A percentile compares a stretch with the other conserved stretches of the same genome.
Evolutionary conservation across 129 eudicot genomes (phyloP).

Genomic region (Solidago caesia): DNA sequence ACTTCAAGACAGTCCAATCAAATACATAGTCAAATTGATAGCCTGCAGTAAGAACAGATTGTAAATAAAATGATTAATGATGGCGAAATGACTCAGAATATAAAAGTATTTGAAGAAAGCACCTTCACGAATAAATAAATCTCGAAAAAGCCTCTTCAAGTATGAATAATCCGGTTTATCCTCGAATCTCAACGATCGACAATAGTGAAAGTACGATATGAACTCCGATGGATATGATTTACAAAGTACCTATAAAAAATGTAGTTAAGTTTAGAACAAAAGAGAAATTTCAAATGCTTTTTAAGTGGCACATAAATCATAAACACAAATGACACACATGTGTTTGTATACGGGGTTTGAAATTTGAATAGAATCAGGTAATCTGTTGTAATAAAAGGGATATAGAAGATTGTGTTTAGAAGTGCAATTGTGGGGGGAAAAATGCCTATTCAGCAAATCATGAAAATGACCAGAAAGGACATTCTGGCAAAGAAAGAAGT

Average conservation of each 20-base stretch:
- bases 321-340: not conserved
- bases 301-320: not conserved
- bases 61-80: not conserved
- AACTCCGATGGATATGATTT: constrained; percentile 96
- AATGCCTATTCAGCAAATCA: too few species aligned
- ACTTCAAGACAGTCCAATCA: constrained; percentile 97
- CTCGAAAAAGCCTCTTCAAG: constrained; percentile 94
- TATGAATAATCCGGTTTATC: constrained; percentile 98
- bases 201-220: constrained; percentile 87
- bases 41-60: constrained; percentile 43
- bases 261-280: not conserved
- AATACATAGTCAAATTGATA: constrained; percentile 97
- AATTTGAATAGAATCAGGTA: too few species aligned
- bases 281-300: not conserved
- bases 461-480: too few species aligned
- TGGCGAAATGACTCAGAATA: not conserved
- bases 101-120: not conserved
- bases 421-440: too few species aligned
- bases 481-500: too few species aligned
- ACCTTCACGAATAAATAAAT: constrained; percentile 98
- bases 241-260: constrained; percentile 66
- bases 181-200: constrained; percentile 93
- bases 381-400: too few species aligned
- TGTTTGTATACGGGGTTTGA: too few species aligned
- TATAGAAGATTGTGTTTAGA: too few species aligned